Evolutionary conservation across 78 protist genomes (phyloP).

Genomic region (Reticulomyxa filosa): DNA sequence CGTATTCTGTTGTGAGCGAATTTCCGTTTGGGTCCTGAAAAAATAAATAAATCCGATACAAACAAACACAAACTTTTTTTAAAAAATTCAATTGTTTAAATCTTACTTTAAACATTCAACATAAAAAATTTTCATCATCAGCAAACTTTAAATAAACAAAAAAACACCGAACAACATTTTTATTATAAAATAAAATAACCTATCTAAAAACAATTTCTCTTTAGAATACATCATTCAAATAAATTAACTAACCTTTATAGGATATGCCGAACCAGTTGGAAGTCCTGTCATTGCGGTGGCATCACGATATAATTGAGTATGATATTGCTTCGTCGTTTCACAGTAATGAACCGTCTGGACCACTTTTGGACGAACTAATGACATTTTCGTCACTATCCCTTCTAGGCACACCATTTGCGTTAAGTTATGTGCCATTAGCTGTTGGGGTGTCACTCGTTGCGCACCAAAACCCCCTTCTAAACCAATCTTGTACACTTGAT

Average conservation of each 20-base stretch:
- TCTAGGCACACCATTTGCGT: slow-evolving; percentile 62
- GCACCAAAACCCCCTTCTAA: slow-evolving; percentile 44
- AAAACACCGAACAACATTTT: too few relatives aligned
- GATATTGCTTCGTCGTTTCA: slow-evolving; percentile 27
- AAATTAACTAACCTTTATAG: too few relatives aligned
- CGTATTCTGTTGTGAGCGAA: slow-evolving; percentile 78
- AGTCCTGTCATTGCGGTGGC: slow-evolving; percentile 16
- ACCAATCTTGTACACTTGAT: too few relatives aligned
- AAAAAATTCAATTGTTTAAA: too few relatives aligned
- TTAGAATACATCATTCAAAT: too few relatives aligned
- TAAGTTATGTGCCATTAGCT: slow-evolving; percentile 41
- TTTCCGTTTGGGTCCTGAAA: slow-evolving; percentile 55
- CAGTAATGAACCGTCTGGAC: slow-evolving; percentile 73
- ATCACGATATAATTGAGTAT: slow-evolving; percentile 29
- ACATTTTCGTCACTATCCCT: slow-evolving; percentile 83
- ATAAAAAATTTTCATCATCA: too few relatives aligned
- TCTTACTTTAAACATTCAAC: too few relatives aligned
- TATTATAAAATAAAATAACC: too few relatives aligned
- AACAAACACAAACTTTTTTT: too few relatives aligned
- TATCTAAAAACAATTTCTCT: too few relatives aligned
- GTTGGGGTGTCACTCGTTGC: slow-evolving; percentile 70
- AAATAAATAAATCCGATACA: too few relatives aligned
- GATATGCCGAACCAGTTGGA: slow-evolving; percentile 23
- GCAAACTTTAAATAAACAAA: too few relatives aligned
- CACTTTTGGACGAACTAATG: slow-evolving; percentile 50